Evolutionary conservation across 1,284 basidiomycete genomes (phyloP), one percentile per base, ranked within the genome.

Genomic region (Ustilago trichophora): DNA sequence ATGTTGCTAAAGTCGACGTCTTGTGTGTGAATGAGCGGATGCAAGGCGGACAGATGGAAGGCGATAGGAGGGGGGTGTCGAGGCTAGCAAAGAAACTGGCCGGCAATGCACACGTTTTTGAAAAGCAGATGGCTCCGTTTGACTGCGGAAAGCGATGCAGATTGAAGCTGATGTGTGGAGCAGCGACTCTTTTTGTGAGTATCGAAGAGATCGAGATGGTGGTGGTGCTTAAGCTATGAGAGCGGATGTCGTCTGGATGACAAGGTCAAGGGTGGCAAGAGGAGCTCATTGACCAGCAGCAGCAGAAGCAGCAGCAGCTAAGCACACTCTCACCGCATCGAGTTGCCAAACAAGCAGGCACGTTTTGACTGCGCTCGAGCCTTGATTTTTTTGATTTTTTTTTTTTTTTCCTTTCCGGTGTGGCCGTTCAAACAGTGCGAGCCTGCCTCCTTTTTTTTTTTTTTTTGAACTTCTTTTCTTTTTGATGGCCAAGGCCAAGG

Each of bases 361-460:
- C 37, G 16, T 24, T 32, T 40, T 44, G 34, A 44, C 41, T 38
- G 35, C 9, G 27, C 50, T 53, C 33, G 33, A 40, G 50, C 50
- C 50, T 43, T 10, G 18, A 24, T 32, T 52, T 44, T 44, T 52
- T 42, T 35, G n/a, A n/a, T 38, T 31, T 41, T 16, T 34, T 34
- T 34, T 34, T 16, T 34, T 34, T 34, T 16, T 34, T 34, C 15
- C 15, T 34, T 34, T 34, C n/a, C n/a, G 7, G n/a, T 24, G 19
- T 4, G 25, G 26, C 33, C 43, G 19, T 41, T 41, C 24, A n/a
- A 34, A 33, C 18, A 40, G 37, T 25, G 47, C 37, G 37, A 24
- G 22, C 37, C 11, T 24, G 21, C 19, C 16, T 34, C 22, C 19
- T 31, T 38, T 16, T 12, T 35, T 42, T 36, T 13, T 18, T n/a